A percentile compares a stretch with the other conserved stretches of the same genome.
These are phyloP conservation scores for Polygonum maritimum DNA, from an alignment of 148 eudicot genomes.

Conservation along the genomic window DNA sequence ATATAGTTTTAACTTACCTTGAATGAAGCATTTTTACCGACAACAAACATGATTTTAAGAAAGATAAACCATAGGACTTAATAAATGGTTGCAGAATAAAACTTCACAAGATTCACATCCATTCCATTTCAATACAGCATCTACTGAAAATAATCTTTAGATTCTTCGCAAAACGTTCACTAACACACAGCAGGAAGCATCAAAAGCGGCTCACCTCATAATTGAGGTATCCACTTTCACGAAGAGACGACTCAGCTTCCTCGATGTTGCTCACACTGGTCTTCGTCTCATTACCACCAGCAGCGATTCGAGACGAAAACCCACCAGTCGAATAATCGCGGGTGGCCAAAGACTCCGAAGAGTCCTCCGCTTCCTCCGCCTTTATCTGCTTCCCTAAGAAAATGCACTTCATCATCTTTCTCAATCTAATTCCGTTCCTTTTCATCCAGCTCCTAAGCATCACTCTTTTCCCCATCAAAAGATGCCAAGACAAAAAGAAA, in stretches of 20 bases:
- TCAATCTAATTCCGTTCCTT: conserved; percentile 23
- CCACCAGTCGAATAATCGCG: conserved; percentile 62
- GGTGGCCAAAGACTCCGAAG: conserved; percentile 67
- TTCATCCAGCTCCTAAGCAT: conserved; percentile 32
- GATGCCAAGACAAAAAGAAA: neutral
- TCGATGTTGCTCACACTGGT: conserved; percentile 41
- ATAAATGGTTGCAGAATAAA: neutral
- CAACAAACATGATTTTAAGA: neutral
- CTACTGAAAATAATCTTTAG: neutral
- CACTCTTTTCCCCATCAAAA: conserved; percentile 17
- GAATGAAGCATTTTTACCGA: neutral
- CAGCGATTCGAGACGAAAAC: conserved; percentile 33
- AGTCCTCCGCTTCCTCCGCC: conserved; percentile 38
- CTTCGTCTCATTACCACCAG: conserved; percentile 32
- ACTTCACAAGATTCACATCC: neutral
- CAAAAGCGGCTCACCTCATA: conserved; percentile 53
- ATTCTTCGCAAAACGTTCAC: neutral
- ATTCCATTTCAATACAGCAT: neutral
- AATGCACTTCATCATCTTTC: conserved; percentile 70
- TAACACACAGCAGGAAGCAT: neutral
- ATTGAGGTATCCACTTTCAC: conserved; percentile 73
- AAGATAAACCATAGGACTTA: neutral
- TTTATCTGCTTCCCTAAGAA: conserved; percentile 57
- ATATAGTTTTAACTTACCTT: neutral
- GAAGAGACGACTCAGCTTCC: conserved; percentile 88